These are phyloP conservation scores for Colletotrichum sp. DNA, from an alignment of 2,329 filamentous ascomycete species.

Conservation along the genomic window DNA sequence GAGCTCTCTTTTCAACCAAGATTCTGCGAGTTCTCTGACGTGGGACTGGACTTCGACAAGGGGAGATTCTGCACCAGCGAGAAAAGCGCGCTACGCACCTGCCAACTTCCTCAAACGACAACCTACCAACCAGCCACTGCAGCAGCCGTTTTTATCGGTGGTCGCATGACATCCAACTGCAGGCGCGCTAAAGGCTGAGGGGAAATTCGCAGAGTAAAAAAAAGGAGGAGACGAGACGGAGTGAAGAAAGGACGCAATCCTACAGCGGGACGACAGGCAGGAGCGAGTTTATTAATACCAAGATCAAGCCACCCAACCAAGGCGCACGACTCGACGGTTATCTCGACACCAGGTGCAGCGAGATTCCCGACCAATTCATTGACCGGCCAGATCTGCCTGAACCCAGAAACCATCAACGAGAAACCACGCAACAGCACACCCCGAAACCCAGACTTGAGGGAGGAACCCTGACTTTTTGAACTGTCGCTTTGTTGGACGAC, in stretches of 20 bases:
- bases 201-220: not conserved
- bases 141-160: not conserved
- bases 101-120: not conserved
- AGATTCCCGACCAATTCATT: not conserved
- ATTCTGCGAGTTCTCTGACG: constrained; percentile 7
- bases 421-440: not conserved
- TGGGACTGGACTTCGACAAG: not conserved
- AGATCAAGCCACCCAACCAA: not conserved
- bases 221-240: not conserved
- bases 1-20: not conserved
- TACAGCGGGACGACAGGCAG: not conserved
- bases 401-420: not conserved
- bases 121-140: not conserved
- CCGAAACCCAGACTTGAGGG: not conserved
- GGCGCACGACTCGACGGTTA: not conserved
- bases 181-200: not conserved
- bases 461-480: not conserved
- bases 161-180: not conserved
- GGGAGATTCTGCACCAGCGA: not conserved
- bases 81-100: not conserved
- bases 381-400: not conserved
- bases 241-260: not conserved
- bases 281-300: not conserved
- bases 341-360: not conserved
- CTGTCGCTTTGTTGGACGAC: not conserved